Evolutionary conservation across 176 grass and related monocot genomes (phyloP), one percentile per base, ranked within the genome.

Genomic region (Thalia dealbata): DNA sequence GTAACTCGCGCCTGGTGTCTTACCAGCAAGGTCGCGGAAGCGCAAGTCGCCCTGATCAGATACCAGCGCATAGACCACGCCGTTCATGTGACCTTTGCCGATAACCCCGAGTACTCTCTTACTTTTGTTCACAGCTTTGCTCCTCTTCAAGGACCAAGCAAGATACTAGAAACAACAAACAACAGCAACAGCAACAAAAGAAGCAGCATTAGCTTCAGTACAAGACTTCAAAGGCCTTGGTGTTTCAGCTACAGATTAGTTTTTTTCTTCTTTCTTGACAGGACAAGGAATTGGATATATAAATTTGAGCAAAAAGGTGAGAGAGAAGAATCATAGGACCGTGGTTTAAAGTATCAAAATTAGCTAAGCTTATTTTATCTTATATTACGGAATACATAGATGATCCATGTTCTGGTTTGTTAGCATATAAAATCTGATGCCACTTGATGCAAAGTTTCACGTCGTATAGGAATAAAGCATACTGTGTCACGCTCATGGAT

Each of bases 71-170:
- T 92, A 92, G 42, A 92, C 93, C 0, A 92, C 88, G 19, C 87
- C 89, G 14, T 92, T 97, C 81, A 97, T 92, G 81, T 97, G 93
- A 3, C 83, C 93, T 76, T 90, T 97, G 7, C 93, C 93, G 3
- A 97, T 76, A 12, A 90, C 67, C 15, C 87, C 89, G 0, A 97
- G 89, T 16, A 92, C 93, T 7, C 73, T 86, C 72, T 86, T 97
- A 80, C 93, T 82, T 73, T 81, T 86, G 58, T 92, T 92, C 50
- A 92, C 93, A 44, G 93, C 93, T 77, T 97, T 97, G 85, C 93
- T 92, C 78, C 93, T 87, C 78, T 97, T 97, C 61, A 97, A 80
- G 14, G 93, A 97, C 93, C 93, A 97, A 23, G 89, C 87, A 10
- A 92, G 78, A 79, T 81, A 92, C 93, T 97, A 78, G n/a, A n/a